These are phyloP conservation scores for Sporisorium exsertum DNA, from an alignment of 1,284 basidiomycete species.

Conservation along the genomic window DNA sequence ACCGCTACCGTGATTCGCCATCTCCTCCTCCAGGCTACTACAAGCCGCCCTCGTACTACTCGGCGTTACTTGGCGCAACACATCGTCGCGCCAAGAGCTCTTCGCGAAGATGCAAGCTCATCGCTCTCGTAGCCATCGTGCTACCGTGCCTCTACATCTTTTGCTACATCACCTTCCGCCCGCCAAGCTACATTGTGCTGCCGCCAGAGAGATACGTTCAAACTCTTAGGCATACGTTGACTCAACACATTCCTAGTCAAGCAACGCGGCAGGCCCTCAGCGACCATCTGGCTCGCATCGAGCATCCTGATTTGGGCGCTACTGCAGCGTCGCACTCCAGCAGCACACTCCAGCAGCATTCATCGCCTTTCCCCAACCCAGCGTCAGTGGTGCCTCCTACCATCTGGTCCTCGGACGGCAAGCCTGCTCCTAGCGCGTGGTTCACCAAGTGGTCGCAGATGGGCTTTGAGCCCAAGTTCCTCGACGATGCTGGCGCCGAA, in stretches of 20 bases:
- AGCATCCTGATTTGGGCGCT: constrained; percentile 8
- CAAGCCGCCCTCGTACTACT: constrained; percentile 38
- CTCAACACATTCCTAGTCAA: constrained; percentile 36
- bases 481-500: constrained; percentile 48
- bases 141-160: constrained; percentile 28
- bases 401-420: constrained; percentile 52
- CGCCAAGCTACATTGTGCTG: constrained; percentile 45
- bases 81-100: constrained; percentile 29
- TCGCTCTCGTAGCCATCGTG: constrained; percentile 22
- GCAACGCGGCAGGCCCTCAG: constrained; percentile 27
- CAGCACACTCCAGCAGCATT: neutral
- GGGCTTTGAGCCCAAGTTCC: constrained; percentile 53
- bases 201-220: constrained; percentile 43
- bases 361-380: constrained; percentile 6
- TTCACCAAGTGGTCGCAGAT: constrained; percentile 40
- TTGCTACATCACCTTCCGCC: constrained; percentile 45
- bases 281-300: constrained; percentile 31
- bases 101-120: constrained; percentile 37
- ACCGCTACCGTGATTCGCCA: constrained; percentile 7
- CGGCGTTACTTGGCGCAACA: constrained; percentile 24
- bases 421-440: constrained; percentile 40
- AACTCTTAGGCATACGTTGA: constrained; percentile 31
- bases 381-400: constrained; percentile 29
- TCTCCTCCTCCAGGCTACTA: constrained; percentile 48
- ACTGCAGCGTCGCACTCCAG: neutral